phyloP scores from a whole-genome alignment of 1,284 basidiomycete genomes.

The Melampsora abietis-canadensis region DNA sequence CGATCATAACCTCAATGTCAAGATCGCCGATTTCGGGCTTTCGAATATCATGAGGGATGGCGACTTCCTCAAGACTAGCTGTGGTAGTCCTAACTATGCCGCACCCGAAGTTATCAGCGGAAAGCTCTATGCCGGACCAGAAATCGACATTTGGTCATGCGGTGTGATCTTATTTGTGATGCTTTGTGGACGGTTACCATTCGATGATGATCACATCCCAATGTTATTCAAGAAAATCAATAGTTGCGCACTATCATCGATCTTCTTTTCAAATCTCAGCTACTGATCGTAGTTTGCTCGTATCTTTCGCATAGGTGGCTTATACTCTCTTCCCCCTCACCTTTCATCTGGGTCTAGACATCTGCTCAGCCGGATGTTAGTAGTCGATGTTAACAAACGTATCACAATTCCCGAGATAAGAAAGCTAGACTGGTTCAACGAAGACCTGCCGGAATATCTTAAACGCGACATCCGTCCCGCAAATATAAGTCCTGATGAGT shows the following conservation, averaged over 20 bases:
- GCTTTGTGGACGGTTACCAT: constrained; percentile 84
- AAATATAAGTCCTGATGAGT: constrained; percentile 14
- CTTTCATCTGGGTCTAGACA: constrained; percentile 71
- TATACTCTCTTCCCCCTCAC: constrained; percentile 74
- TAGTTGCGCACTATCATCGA: constrained; percentile 59
- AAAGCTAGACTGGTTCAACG: constrained; percentile 79
- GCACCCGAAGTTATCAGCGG: constrained; percentile 92
- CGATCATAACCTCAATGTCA: constrained; percentile 63
- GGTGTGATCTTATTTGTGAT: constrained; percentile 94
- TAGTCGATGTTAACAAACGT: constrained; percentile 84
- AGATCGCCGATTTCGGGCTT: constrained; percentile 92
- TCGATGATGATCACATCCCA: constrained; percentile 92
- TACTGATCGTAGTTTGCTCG: constrained; percentile 10
- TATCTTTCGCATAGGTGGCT: constrained; percentile 63
- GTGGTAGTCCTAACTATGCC: constrained; percentile 92
- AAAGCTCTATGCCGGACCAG: constrained; percentile 86
- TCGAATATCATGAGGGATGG: constrained; percentile 92
- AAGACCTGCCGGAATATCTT: constrained; percentile 80
- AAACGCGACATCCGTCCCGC: constrained; percentile 12
- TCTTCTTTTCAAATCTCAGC: not conserved
- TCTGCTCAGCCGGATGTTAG: constrained; percentile 80
- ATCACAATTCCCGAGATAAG: constrained; percentile 87
- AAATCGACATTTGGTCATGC: constrained; percentile 96
- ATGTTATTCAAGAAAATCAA: constrained; percentile 87
- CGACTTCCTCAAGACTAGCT: constrained; percentile 88